Base-by-base conservation (phyloP, 2,329 filamentous ascomycete genomes). In the Ilyonectria sp. region DNA sequence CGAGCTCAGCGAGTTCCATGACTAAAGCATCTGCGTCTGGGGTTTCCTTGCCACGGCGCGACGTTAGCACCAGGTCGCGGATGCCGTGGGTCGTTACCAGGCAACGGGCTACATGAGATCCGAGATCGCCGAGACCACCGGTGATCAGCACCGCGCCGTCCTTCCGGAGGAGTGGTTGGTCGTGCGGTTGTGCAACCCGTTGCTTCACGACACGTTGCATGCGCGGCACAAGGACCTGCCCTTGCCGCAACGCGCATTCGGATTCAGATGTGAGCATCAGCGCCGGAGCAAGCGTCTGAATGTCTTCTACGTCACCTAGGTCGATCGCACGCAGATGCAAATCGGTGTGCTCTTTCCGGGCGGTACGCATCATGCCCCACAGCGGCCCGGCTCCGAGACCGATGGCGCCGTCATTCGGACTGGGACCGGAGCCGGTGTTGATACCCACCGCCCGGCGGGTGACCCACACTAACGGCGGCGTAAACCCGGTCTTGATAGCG, bases 141-240 rank as follows among this genome's bases (percentile, higher is more conserved):
- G 47, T 50, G 21, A 50, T 8, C 23, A 50, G n/a, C 47, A 50
- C 47, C 5, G 47, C 26, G 23, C 47, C 47, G 47, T 50, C 47
- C 4, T 26, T 13, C 13, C 47, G 47, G 13, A 50, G 11, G 21
- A 50, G 10, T 19, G 6, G 43, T 11, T 46, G 43, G 9, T 46
- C n/a, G 8, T n/a, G 10, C 15, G 23, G 6, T 29, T 6, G 2
- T 7, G 8, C 13, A 6, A 17, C 23, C 6, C 13, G 10, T 17
- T 23, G 23, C 21, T 26, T 17, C 4, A 13, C 23, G 23, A 43
- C 40, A n/a, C 23, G 47, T 13, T 50, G 21, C 23, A 50, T 29
- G 7, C 29, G 47, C 23, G 47, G 47, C 47, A n/a, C 23, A 29
- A 50, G 23, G 6, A 50, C 23, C 13, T 31, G 47, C 6, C 15